Conservation (phyloP, 192 early-diverging fungal species). For the Linnemannia schmuckeri region DNA sequence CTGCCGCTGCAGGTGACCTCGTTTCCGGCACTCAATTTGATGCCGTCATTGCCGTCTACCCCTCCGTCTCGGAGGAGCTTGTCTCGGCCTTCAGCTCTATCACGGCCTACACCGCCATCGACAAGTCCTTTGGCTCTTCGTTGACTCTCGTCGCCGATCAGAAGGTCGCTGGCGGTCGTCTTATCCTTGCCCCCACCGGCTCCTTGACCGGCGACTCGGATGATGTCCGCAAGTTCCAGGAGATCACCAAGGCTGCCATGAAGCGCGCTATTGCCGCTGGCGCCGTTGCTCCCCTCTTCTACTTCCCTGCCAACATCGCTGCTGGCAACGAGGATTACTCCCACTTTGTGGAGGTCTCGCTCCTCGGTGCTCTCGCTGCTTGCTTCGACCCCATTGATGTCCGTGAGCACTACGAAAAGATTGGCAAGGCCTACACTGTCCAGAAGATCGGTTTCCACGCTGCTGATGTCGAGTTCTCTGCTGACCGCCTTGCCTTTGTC, state of each 20-base stretch:
- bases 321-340: conserved; percentile 67
- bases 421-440: conserved; percentile 66
- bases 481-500: conserved; percentile 63
- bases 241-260: conserved; percentile 77
- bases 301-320: conserved; percentile 69
- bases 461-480: conserved; percentile 41
- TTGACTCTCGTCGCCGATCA: conserved; percentile 54
- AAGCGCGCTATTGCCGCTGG: conserved; percentile 76
- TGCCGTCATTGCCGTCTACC: conserved; percentile 53
- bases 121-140: conserved; percentile 59
- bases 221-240: conserved; percentile 82
- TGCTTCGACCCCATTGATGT: conserved; percentile 86
- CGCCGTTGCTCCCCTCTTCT: conserved; percentile 68
- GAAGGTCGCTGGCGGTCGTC: conserved; percentile 71
- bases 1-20: conserved; percentile 40
- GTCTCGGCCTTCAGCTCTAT: conserved; percentile 38
- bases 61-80: conserved; percentile 30
- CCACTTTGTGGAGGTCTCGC: conserved; percentile 78
- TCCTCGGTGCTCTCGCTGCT: conserved; percentile 79
- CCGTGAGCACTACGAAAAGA: conserved; percentile 72
- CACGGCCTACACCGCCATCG: conserved; percentile 33
- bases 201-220: conserved; percentile 81
- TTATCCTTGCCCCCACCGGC: conserved; percentile 84
- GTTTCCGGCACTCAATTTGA: conserved; percentile 26
- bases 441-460: conserved; percentile 73